Conservation (phyloP, 371 early-diverging fungal species). For the Mortierella polycephala region DNA sequence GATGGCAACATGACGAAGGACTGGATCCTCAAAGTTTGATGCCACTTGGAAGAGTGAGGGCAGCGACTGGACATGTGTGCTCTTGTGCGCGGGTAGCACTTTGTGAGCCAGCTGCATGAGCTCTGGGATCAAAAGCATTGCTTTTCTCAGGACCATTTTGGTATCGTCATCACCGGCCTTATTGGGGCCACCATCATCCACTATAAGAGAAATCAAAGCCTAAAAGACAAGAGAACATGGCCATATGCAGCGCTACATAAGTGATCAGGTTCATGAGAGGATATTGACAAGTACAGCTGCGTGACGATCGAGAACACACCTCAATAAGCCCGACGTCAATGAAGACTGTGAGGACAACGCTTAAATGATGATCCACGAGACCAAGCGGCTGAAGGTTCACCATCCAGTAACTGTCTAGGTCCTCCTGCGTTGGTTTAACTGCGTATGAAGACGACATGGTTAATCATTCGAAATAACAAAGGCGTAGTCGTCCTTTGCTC, state of each 20-base stretch:
- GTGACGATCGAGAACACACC: conserved; percentile 49
- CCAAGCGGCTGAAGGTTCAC: conserved; percentile 55
- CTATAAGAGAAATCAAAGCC: conserved; percentile 63
- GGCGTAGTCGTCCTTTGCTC: background rate
- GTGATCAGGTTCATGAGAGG: background rate
- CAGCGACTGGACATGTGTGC: conserved; percentile 61
- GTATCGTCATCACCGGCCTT: conserved; percentile 21
- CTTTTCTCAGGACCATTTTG: conserved; percentile 58
- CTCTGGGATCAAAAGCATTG: conserved; percentile 79
- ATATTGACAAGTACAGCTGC: too few relatives aligned
- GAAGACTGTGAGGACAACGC: conserved; percentile 78
- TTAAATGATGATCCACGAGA: conserved; percentile 77
- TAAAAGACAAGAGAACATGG: conserved; percentile 5
- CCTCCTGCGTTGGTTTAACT: conserved; percentile 45
- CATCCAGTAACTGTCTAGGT: conserved; percentile 41
- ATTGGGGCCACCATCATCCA: conserved; percentile 20
- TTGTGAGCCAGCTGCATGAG: conserved; percentile 79
- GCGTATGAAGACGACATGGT: background rate
- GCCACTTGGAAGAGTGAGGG: conserved; percentile 82
- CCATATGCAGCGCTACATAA: background rate
- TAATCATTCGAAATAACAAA: background rate
- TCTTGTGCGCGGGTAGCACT: conserved; percentile 63
- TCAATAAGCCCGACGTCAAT: conserved; percentile 85
- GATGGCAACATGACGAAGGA: conserved; percentile 79
- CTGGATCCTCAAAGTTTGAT: conserved; percentile 80